Conservation (phyloP, 306 rosid genomes). For the Vigna mungo region DNA sequence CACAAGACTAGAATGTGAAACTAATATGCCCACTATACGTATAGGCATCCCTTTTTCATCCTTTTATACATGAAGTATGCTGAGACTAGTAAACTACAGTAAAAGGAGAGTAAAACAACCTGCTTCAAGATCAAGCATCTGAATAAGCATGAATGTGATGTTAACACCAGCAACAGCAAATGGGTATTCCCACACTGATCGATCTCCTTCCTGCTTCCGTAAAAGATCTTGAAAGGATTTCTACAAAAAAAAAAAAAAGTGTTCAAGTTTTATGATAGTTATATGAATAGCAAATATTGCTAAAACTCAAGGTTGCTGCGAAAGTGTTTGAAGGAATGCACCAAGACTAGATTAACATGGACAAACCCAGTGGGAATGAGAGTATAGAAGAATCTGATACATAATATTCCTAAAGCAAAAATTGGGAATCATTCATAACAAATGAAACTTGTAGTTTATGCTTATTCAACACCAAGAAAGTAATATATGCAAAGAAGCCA, state of each 20-base stretch:
- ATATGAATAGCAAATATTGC: slow-evolving; percentile 29
- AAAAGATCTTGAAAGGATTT: slow-evolving; percentile 96
- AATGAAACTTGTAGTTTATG: slow-evolving; percentile 8
- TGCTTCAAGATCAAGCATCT: slow-evolving; percentile 99
- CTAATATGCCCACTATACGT: not conserved
- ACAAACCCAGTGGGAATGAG: not conserved
- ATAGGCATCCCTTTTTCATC: not conserved
- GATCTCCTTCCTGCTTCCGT: slow-evolving; percentile 96
- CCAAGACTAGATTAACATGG: slow-evolving; percentile 33
- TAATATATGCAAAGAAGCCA: slow-evolving; percentile 17
- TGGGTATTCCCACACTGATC: slow-evolving; percentile 99
- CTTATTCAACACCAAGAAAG: slow-evolving; percentile 28
- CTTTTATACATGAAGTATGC: slow-evolving; percentile 38
- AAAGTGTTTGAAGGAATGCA: not conserved
- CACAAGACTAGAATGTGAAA: slow-evolving; percentile 16
- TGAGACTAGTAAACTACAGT: slow-evolving; percentile 6
- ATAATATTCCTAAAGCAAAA: slow-evolving; percentile 21
- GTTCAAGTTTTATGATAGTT: slow-evolving; percentile 27
- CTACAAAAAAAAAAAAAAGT: slow-evolving; percentile 64
- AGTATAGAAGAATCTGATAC: slow-evolving; percentile 1
- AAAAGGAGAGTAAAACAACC: slow-evolving; percentile 56
- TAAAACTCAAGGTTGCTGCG: not conserved
- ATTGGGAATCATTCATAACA: slow-evolving; percentile 20
- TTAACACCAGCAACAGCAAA: slow-evolving; percentile 99
- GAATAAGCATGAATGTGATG: slow-evolving; percentile 98